Evolutionary conservation across 2,329 filamentous ascomycete genomes (phyloP).

Genomic region (Geoglossum cookeanum): DNA sequence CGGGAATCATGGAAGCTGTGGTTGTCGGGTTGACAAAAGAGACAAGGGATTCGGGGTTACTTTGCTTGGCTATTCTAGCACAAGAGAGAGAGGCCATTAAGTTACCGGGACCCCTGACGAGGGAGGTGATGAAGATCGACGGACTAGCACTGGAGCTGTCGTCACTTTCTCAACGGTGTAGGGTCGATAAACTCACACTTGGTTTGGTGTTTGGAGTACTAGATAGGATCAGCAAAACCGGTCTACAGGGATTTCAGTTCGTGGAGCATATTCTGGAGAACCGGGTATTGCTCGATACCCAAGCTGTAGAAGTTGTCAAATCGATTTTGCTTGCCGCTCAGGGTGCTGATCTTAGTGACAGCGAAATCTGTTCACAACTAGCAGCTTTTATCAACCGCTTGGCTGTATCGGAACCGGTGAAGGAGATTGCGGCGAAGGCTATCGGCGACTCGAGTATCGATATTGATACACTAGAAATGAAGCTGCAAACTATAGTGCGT

Average conservation of each 20-base stretch:
- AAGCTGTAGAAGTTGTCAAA: slow-evolving; percentile 46
- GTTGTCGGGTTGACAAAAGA: slow-evolving; percentile 57
- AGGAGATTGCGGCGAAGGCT: slow-evolving; percentile 45
- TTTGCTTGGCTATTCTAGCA: slow-evolving; percentile 63
- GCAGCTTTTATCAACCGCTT: not conserved
- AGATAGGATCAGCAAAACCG: slow-evolving; percentile 40
- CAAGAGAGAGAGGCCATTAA: slow-evolving; percentile 55
- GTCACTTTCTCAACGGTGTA: slow-evolving; percentile 43
- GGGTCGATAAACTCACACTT: slow-evolving; percentile 51
- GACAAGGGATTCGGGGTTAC: slow-evolving; percentile 52
- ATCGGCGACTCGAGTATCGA: slow-evolving; percentile 51
- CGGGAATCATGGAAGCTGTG: slow-evolving; percentile 77
- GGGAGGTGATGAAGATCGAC: slow-evolving; percentile 44
- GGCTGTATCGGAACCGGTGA: slow-evolving; percentile 9
- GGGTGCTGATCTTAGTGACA: slow-evolving; percentile 28
- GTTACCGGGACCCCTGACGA: slow-evolving; percentile 51
- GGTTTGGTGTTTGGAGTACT: slow-evolving; percentile 49
- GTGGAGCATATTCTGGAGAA: slow-evolving; percentile 43
- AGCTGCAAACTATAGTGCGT: slow-evolving; percentile 46
- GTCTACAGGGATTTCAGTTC: slow-evolving; percentile 33
- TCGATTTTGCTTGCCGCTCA: slow-evolving; percentile 40
- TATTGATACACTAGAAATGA: slow-evolving; percentile 55
- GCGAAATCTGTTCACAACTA: not conserved
- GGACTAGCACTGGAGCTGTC: slow-evolving; percentile 40
- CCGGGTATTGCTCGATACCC: slow-evolving; percentile 40